Evolutionary conservation across 768 basidiomycete genomes (phyloP).

Genomic region (Hysterangium stoloniferum): DNA sequence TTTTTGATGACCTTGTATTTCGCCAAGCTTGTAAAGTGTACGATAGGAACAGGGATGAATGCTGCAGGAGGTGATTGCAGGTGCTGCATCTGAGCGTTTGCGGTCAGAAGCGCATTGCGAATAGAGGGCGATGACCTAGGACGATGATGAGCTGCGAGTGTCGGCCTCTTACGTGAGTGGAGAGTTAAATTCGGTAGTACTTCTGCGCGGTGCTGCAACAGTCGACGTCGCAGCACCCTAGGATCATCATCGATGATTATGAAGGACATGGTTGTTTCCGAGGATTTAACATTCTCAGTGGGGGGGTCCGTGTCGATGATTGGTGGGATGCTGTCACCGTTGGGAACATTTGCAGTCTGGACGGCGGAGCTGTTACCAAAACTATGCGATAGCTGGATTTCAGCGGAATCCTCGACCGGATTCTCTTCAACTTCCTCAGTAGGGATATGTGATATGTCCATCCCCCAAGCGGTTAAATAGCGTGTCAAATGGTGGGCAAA

Average conservation of each 20-base stretch:
- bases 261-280: slow-evolving; percentile 49
- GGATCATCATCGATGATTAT: slow-evolving; percentile 93
- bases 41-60: slow-evolving; percentile 41
- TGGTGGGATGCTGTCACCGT: slow-evolving; percentile 1
- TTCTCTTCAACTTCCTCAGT: slow-evolving; percentile 23
- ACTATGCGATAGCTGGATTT: not conserved
- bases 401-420: slow-evolving; percentile 1
- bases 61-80: slow-evolving; percentile 22
- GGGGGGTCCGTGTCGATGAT: not conserved
- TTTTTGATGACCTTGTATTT: slow-evolving; percentile 90
- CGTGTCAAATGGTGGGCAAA: slow-evolving; percentile 92
- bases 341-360: not conserved
- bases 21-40: slow-evolving; percentile 87
- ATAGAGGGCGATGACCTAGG: slow-evolving; percentile 79
- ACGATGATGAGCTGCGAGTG: slow-evolving; percentile 57
- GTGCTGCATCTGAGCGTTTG: slow-evolving; percentile 28
- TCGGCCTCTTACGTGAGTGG: slow-evolving; percentile 54
- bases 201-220: slow-evolving; percentile 60
- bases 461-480: slow-evolving; percentile 90
- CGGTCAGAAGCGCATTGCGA: slow-evolving; percentile 37
- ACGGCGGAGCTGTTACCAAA: slow-evolving; percentile 33
- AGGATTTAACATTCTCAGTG: not conserved
- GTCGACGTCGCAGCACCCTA: slow-evolving; percentile 62
- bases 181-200: slow-evolving; percentile 35
- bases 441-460: slow-evolving; percentile 76